Conservation (phyloP, 768 basidiomycete genomes). For the Suillus variegatus region DNA sequence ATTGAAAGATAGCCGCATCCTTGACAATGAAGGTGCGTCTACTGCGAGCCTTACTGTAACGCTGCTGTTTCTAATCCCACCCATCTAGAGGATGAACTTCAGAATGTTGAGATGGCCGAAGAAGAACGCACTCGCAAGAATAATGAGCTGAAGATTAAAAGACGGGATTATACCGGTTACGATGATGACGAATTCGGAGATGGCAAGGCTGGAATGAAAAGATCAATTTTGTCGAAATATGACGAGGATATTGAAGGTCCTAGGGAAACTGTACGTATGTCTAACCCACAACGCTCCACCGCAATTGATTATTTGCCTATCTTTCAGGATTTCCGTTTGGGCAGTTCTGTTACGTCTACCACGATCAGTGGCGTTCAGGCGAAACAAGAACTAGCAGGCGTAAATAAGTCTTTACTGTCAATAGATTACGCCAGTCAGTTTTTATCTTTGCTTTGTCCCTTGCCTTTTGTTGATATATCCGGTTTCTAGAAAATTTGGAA, state of each 20-base stretch:
- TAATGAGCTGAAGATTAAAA: slow-evolving; percentile 84
- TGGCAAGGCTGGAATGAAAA: slow-evolving; percentile 76
- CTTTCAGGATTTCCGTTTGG: slow-evolving; percentile 83
- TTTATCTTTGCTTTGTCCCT: neutral
- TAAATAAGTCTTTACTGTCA: slow-evolving; percentile 79
- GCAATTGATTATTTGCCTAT: slow-evolving; percentile 9
- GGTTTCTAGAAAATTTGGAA: slow-evolving; percentile 73
- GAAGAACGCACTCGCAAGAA: slow-evolving; percentile 79
- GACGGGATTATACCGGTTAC: slow-evolving; percentile 88
- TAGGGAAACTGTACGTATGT: slow-evolving; percentile 58
- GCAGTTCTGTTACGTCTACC: slow-evolving; percentile 50
- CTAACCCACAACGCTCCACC: slow-evolving; percentile 5
- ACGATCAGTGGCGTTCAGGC: slow-evolving; percentile 41
- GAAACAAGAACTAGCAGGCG: slow-evolving; percentile 53
- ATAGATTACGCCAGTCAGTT: slow-evolving; percentile 89
- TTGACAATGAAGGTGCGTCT: slow-evolving; percentile 84
- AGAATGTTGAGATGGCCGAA: slow-evolving; percentile 95
- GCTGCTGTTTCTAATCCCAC: neutral
- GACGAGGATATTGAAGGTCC: slow-evolving; percentile 86
- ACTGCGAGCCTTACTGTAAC: neutral
- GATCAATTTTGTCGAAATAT: slow-evolving; percentile 86
- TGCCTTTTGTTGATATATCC: neutral
- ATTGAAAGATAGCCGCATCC: slow-evolving; percentile 91
- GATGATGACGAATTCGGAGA: slow-evolving; percentile 93
- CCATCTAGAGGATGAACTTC: slow-evolving; percentile 88